Conservation (phyloP, 1,139 yeast species). For the Pichia sp. region DNA sequence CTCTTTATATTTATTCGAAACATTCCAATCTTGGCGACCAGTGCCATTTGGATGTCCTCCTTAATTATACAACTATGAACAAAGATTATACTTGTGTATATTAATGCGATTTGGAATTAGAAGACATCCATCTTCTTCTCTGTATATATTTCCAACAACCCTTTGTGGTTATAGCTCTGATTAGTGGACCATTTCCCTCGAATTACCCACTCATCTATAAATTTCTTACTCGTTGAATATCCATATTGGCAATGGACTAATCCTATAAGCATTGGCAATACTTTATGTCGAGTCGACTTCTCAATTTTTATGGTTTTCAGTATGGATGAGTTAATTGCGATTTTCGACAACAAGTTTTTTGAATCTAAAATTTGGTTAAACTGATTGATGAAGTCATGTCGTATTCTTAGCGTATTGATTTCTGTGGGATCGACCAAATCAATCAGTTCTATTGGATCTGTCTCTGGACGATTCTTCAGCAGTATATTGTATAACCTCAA, state of each 20-base stretch:
- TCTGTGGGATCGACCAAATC: constrained; percentile 8
- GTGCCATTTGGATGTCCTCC: constrained; percentile 42
- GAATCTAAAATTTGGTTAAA: constrained; percentile 16
- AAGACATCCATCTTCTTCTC: constrained; percentile 12
- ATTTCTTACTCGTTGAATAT: constrained; percentile 15
- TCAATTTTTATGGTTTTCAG: constrained; percentile 21
- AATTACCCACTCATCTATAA: constrained; percentile 28
- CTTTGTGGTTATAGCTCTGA: constrained; percentile 25
- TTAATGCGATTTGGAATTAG: background rate
- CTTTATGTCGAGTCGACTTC: constrained; percentile 19
- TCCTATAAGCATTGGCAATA: constrained; percentile 27
- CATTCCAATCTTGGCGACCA: constrained; percentile 39
- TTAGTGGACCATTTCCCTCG: constrained; percentile 21
- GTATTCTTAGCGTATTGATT: constrained; percentile 12
- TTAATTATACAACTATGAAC: background rate
- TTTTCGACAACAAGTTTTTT: constrained; percentile 12
- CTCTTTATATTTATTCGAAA: constrained; percentile 31
- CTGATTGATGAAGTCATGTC: constrained; percentile 18
- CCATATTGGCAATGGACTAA: constrained; percentile 26
- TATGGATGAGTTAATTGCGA: background rate
- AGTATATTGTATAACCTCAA: constrained; percentile 13
- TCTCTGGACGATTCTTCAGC: constrained; percentile 2
- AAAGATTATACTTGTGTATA: constrained; percentile 3
- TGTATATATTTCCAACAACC: constrained; percentile 24
- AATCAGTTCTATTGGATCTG: constrained; percentile 4